phyloP scores from a whole-genome alignment of 345 rosid species.

The Melaleuca quinquenervia region DNA sequence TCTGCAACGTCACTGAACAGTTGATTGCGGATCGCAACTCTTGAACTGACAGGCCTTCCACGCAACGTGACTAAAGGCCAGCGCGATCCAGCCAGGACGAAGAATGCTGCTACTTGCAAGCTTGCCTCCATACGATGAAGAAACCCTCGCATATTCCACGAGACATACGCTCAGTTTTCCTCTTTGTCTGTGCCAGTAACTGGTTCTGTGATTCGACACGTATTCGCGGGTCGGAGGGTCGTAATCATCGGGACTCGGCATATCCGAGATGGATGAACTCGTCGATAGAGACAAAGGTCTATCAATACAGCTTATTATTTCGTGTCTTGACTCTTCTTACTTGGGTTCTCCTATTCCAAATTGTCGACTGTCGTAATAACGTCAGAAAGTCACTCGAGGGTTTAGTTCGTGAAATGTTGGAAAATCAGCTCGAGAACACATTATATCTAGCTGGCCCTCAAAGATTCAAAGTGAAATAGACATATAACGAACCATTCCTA shows the following conservation, averaged over 20 bases:
- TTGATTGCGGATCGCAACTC: background rate
- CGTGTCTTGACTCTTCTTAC: background rate
- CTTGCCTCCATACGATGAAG: background rate
- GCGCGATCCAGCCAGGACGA: background rate
- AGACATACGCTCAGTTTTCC: background rate
- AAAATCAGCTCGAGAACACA: fast-evolving
- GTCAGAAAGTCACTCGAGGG: background rate
- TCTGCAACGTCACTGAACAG: background rate
- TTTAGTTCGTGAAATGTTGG: background rate
- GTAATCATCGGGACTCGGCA: background rate
- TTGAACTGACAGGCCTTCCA: background rate
- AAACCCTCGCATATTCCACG: background rate
- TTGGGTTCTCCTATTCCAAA: background rate
- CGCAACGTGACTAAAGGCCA: background rate
- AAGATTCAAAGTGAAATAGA: background rate
- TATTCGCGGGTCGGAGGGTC: background rate
- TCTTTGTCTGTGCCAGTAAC: background rate
- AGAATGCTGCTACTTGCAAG: background rate
- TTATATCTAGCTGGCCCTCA: background rate
- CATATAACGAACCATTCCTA: background rate
- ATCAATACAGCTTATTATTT: too few relatives aligned
- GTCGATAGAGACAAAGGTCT: background rate
- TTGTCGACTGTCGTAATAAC: background rate
- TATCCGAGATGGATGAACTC: background rate
- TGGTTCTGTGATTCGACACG: background rate